A percentile compares a stretch with the other conserved stretches of the same genome.
Evolutionary conservation across 2,329 filamentous ascomycete species (phyloP).

Genomic region (Aureobasidium leucospermi): DNA sequence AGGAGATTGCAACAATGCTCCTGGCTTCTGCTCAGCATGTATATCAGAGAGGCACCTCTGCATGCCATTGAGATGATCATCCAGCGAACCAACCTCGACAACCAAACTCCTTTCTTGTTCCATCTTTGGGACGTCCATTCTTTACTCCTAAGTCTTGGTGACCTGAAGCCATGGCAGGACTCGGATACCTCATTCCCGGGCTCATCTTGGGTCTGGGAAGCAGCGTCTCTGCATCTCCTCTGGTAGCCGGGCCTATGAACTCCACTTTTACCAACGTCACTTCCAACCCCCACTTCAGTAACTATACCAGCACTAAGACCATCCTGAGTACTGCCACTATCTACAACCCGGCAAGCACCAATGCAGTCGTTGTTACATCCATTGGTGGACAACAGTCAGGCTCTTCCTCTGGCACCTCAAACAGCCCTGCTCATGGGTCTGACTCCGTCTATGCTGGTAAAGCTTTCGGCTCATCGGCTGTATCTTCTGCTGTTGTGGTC

Average conservation of each 20-base stretch:
- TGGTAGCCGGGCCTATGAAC: background rate
- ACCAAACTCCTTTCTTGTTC: slow-evolving; percentile 6
- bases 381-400: background rate
- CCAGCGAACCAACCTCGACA: background rate
- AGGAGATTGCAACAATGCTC: background rate
- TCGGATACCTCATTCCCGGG: background rate
- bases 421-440: no score
- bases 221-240: background rate
- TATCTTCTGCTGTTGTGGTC: background rate
- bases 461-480: background rate
- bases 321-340: background rate
- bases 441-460: background rate
- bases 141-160: background rate
- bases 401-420: background rate
- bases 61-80: background rate
- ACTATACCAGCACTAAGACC: slow-evolving; percentile 6
- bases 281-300: background rate
- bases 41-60: background rate
- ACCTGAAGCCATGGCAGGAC: background rate
- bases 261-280: background rate
- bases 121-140: slow-evolving; percentile 9
- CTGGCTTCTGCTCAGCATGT: background rate
- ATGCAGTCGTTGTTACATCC: background rate
- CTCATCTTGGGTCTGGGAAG: background rate
- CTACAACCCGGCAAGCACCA: background rate